Evolutionary conservation across 2,329 filamentous ascomycete genomes (phyloP).

Genomic region (Cadophora gregata): DNA sequence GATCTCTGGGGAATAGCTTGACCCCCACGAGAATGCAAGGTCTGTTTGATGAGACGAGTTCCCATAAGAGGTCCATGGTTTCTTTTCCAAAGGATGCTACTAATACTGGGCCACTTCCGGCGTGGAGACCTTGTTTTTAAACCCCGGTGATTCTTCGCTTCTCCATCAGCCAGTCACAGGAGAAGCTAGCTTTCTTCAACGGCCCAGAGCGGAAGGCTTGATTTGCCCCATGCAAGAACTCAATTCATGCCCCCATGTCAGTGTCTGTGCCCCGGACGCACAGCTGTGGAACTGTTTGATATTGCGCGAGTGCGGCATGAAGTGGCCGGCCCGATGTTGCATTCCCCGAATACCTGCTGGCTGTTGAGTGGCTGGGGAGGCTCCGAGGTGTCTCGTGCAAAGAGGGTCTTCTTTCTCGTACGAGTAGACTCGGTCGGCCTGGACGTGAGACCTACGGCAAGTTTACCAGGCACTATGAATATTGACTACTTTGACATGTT

Average conservation of each 20-base stretch:
- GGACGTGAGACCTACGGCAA: too few relatives aligned
- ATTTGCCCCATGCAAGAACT: background rate
- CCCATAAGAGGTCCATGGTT: background rate
- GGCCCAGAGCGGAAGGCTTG: background rate
- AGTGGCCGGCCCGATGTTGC: background rate
- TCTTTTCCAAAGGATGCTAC: background rate
- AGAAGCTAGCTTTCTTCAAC: background rate
- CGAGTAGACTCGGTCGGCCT: background rate
- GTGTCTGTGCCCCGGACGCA: background rate
- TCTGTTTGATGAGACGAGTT: background rate
- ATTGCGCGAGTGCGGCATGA: background rate
- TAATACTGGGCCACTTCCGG: background rate
- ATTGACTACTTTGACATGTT: too few relatives aligned
- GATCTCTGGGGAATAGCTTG: background rate
- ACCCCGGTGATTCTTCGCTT: background rate
- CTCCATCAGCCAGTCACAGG: background rate
- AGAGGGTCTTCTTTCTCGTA: background rate
- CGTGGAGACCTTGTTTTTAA: background rate
- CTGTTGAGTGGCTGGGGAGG: background rate
- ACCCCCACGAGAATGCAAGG: too few relatives aligned
- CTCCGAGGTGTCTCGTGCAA: background rate
- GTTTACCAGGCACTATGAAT: too few relatives aligned
- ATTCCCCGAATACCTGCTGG: background rate
- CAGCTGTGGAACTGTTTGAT: background rate
- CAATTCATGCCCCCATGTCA: background rate